Evolutionary conservation across 192 early-diverging fungal species (phyloP).

Genomic region (Entomortierella chlamydospora): DNA sequence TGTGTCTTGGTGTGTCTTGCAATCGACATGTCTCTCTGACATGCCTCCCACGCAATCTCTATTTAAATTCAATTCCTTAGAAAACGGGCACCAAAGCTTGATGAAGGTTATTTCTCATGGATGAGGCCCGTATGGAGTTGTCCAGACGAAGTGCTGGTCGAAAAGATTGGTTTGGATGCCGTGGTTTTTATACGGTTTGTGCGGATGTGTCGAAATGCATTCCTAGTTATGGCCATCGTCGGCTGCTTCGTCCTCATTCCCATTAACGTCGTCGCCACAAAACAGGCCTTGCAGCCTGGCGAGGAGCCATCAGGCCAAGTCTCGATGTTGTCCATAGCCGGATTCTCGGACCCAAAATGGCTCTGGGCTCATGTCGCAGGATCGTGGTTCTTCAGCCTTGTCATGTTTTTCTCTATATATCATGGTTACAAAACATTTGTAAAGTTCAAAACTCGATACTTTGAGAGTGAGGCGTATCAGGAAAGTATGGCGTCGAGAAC

Average conservation of each 20-base stretch:
- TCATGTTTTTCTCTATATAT: constrained; percentile 65
- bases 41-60: no score
- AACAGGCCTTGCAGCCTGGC: constrained; percentile 24
- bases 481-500: constrained; percentile 75
- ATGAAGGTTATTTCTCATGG: constrained; percentile 74
- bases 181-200: constrained; percentile 78
- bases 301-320: constrained; percentile 37
- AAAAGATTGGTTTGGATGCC: constrained; percentile 77
- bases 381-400: constrained; percentile 68
- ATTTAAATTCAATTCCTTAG: constrained; percentile 26
- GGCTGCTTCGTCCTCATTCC: constrained; percentile 74
- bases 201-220: constrained; percentile 67
- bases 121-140: constrained; percentile 65
- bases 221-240: constrained; percentile 65
- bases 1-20: not conserved
- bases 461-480: constrained; percentile 69
- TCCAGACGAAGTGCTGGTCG: constrained; percentile 68
- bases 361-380: constrained; percentile 72
- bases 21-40: not conserved
- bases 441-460: constrained; percentile 64
- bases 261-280: constrained; percentile 67
- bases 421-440: constrained; percentile 66
- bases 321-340: constrained; percentile 20
- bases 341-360: constrained; percentile 53
- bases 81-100: constrained; percentile 73